phyloP scores from a whole-genome alignment of 176 grass and related monocot genomes.

The Poa annua region DNA sequence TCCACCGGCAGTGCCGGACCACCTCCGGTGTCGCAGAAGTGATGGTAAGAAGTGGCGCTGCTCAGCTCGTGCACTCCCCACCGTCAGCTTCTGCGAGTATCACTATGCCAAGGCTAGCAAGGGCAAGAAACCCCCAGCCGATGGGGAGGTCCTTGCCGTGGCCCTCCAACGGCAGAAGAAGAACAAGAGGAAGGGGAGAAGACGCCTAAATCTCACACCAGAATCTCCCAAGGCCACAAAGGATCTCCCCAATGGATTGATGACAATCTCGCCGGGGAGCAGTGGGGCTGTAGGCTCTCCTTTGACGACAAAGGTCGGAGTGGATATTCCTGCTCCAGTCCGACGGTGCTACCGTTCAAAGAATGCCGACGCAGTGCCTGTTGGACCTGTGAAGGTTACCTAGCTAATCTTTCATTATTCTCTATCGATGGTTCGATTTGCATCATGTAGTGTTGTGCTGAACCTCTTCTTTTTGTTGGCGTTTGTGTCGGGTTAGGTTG shows the following conservation, averaged over 20 bases:
- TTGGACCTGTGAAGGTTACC: conserved; percentile 80
- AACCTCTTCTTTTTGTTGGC: conserved; percentile 7
- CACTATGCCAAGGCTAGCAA: conserved; percentile 68
- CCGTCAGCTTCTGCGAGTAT: conserved; percentile 81
- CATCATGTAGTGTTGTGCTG: conserved; percentile 27
- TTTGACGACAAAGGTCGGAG: conserved; percentile 70
- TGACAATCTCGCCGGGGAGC: conserved; percentile 83
- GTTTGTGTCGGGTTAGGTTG: conserved; percentile 47
- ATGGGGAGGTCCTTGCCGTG: conserved; percentile 57
- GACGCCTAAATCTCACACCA: conserved; percentile 25
- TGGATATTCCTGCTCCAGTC: conserved; percentile 50
- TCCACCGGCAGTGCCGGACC: conserved; percentile 57
- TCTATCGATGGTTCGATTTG: conserved; percentile 31
- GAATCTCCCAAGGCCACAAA: conserved; percentile 42
- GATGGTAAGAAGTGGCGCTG: conserved; percentile 97
- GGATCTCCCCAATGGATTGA: conserved; percentile 92
- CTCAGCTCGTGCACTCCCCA: conserved; percentile 54
- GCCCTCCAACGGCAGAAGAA: conserved; percentile 48
- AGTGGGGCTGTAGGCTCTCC: conserved; percentile 39
- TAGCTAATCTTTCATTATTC: conserved; percentile 39
- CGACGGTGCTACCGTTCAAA: conserved; percentile 83
- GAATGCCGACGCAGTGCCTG: conserved; percentile 80
- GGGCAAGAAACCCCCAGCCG: conserved; percentile 59
- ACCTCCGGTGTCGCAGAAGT: conserved; percentile 81
- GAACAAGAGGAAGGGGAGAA: conserved; percentile 55